phyloP scores from a whole-genome alignment of 129 eudicot species.

The Tagetes patula region DNA sequence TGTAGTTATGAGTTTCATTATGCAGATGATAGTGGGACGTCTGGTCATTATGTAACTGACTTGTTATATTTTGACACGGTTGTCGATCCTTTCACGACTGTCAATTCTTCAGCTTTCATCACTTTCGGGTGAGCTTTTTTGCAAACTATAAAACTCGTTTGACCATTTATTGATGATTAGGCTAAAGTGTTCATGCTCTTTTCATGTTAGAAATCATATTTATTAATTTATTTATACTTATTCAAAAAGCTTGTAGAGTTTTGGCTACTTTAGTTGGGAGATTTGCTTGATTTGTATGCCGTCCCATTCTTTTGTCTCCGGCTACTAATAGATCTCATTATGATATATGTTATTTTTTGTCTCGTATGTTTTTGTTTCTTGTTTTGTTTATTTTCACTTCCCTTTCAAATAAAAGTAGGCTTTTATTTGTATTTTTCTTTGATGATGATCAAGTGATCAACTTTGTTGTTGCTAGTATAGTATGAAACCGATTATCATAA shows the following conservation, averaged over 20 bases:
- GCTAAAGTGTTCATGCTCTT: background rate
- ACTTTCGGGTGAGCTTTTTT: constrained; percentile 74
- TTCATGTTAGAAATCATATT: background rate
- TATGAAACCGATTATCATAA: background rate
- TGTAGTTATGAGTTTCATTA: constrained; percentile 74
- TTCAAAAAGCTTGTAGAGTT: too few relatives aligned
- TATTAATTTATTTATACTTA: background rate
- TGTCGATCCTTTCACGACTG: constrained; percentile 56
- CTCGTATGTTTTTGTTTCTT: too few relatives aligned
- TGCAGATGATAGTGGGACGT: constrained; percentile 93
- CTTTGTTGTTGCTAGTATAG: background rate
- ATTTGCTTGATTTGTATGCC: too few relatives aligned
- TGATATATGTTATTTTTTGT: too few relatives aligned
- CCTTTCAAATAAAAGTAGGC: too few relatives aligned
- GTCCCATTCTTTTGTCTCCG: too few relatives aligned
- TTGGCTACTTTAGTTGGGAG: too few relatives aligned
- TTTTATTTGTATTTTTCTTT: background rate
- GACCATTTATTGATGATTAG: background rate
- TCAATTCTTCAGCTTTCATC: constrained; percentile 80
- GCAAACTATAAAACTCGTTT: background rate
- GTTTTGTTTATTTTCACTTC: too few relatives aligned
- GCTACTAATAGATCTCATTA: too few relatives aligned
- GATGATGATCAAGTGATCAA: background rate
- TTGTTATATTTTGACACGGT: constrained; percentile 72
- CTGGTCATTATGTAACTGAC: constrained; percentile 81